phyloP scores from a whole-genome alignment of 192 early-diverging fungal species.

The Coemansia sp. region DNA sequence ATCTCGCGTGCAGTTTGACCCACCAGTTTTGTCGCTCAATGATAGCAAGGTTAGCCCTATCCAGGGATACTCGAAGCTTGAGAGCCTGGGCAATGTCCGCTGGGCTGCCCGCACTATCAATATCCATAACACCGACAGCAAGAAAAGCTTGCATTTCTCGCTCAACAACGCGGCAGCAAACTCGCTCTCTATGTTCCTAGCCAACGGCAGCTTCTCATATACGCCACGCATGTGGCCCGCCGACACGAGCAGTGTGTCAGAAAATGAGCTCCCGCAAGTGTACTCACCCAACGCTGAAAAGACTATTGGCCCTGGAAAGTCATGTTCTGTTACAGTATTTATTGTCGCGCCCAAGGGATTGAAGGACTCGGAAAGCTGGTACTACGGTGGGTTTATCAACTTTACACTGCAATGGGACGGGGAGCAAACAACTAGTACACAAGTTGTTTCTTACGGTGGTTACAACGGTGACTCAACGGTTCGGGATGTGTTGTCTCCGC shows the following conservation, averaged over 20 bases:
- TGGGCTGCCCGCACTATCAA: slow-evolving; percentile 30
- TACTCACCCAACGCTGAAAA: slow-evolving; percentile 4
- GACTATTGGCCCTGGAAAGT: slow-evolving; percentile 33
- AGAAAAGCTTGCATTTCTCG: slow-evolving; percentile 13
- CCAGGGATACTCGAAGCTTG: slow-evolving; percentile 6
- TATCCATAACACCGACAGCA: slow-evolving; percentile 28
- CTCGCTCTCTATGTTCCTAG: slow-evolving; percentile 40
- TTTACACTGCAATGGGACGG: slow-evolving; percentile 33
- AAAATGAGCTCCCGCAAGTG: slow-evolving; percentile 14
- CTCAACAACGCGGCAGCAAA: slow-evolving; percentile 15
- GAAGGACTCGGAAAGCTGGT: slow-evolving; percentile 39
- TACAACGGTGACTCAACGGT: slow-evolving; percentile 46
- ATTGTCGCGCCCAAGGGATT: slow-evolving; percentile 40
- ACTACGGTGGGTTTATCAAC: slow-evolving; percentile 50
- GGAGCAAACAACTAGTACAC: neutral
- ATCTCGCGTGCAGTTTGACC: slow-evolving; percentile 55
- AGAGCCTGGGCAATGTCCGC: slow-evolving; percentile 12
- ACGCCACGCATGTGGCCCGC: slow-evolving; percentile 30
- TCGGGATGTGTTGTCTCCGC: slow-evolving; percentile 23
- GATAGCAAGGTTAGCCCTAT: slow-evolving; percentile 20
- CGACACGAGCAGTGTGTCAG: neutral
- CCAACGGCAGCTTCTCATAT: slow-evolving; percentile 19
- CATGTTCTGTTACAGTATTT: slow-evolving; percentile 12
- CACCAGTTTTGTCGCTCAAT: slow-evolving; percentile 60
- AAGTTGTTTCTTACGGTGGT: slow-evolving; percentile 48